Base-by-base conservation (phyloP, 345 rosid genomes). In the Durio zibethinus region DNA sequence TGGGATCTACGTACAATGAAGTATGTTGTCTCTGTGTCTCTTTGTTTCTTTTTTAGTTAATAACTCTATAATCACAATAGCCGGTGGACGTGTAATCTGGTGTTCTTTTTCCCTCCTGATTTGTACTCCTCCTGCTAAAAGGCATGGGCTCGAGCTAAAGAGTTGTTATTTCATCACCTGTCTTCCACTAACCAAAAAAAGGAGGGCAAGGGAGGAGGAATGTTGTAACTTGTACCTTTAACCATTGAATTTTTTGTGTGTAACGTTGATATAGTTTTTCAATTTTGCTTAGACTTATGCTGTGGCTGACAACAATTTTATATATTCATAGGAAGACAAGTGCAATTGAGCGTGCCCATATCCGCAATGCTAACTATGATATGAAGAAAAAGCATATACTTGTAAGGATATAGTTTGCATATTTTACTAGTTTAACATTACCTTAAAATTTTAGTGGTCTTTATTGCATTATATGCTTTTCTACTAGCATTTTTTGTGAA, bases 1-100 rank as follows among this genome's bases (percentile, higher is more conserved):
- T 93, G 97, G 96, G 98, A 93, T 85, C 80, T 93, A 12, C 85
- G 97, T 43, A 84, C 92, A 56, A 90, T 93, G 98, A 86, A 86
- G 98, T 95, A 88, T 76, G 88, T 82, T 23, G 29, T 74, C 74
- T 78, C 61, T 77, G 61, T 67, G 18, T 38, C 35, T 25, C 42
- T 23, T 57, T 12, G 27, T n/a, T 73, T 43, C 29, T 29, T 75
- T 69, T 18, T 74, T 36, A 35, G 54, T 68, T 38, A 48, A 57
- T n/a, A 9, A 10, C 45, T 16, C 27, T 61, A 63, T 50, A 4
- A 57, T 74, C 50, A 31, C n/a, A 16, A 47, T 77, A 2, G 25
- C 48, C 21, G 36, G 10, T 50, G 20, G 14, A 15, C 60, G 47
- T 57, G 27, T 52, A 2, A 38, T 43, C n/a, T 53, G 73, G 21